Conservation (phyloP, 345 rosid genomes). For the Brassica cretica region DNA sequence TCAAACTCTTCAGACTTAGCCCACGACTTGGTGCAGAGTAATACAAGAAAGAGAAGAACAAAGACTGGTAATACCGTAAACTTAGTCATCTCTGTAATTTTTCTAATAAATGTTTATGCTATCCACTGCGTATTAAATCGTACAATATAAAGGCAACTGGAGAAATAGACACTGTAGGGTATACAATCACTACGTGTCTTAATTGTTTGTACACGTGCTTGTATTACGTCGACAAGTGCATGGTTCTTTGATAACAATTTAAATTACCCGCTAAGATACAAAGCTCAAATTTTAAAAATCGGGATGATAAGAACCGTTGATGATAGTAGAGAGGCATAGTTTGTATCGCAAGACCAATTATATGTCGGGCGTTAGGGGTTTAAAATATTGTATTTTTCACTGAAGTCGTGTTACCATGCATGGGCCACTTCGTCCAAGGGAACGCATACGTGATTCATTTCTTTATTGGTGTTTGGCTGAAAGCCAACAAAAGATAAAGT, state of each 20-base stretch:
- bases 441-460: background rate
- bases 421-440: background rate
- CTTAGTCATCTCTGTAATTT: conserved; percentile 9
- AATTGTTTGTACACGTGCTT: conserved; percentile 48
- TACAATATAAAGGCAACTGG: conserved; percentile 20
- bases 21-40: conserved; percentile 17
- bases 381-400: background rate
- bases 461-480: background rate
- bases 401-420: background rate
- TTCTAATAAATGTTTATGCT: too few relatives aligned
- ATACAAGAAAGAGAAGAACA: background rate
- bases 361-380: background rate
- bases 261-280: conserved; percentile 8
- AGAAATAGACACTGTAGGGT: background rate
- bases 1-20: conserved; percentile 22
- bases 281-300: background rate
- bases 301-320: conserved; percentile 5
- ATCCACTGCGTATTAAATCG: background rate
- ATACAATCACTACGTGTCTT: conserved; percentile 32
- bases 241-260: background rate
- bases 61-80: conserved; percentile 22
- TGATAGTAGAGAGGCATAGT: conserved; percentile 25
- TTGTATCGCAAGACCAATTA: conserved; percentile 20
- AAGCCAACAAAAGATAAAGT: background rate
- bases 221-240: conserved; percentile 33